Base-by-base conservation (phyloP, 2,329 filamentous ascomycete genomes). In the Akanthomyces dipterigenus region DNA sequence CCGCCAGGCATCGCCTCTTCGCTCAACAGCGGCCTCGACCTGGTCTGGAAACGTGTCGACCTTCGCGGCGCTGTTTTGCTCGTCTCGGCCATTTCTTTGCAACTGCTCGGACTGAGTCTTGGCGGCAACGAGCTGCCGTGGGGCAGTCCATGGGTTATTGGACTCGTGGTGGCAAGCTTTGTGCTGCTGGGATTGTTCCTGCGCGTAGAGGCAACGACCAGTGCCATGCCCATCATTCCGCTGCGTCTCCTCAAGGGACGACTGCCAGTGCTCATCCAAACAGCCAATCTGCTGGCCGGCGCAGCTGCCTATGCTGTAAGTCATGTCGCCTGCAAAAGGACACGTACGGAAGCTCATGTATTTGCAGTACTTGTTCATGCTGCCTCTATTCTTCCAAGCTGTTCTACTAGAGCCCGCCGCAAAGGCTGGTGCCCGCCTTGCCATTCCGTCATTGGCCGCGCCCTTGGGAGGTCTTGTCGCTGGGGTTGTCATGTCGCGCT, bases 351-450 rank as follows among this genome's bases (percentile, higher is more conserved):
- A 16, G 59, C 42, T 62, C 40, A 64, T 40, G 0, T 14, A 48
- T 1, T 1, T 26, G 5, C 48, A 82, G 78, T 83, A 89, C 65
- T 76, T 89, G 18, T 90, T 90, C 74, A 87, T 88, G 67, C 79
- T 88, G 0, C 88, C 88, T 0, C 75, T 90, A 5, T 90, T 88
- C 73, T 90, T 89, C 69, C 86, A 89, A 66, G 84, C 84, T 0
- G 84, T 89, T 7, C 78, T 88, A 3, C 73, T 84, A 2, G 86
- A 89, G 63, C 83, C 83, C 0, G 82, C 88, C 0, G 85, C 86
- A 0, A 78, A 79, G 16, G 87, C 88, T 0, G 87, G 88, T 1
- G 79, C 85, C 6, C 81, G 87, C 1, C 80, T 90, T 7, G 81
- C 85, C 0, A 81, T 86, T 1, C 84, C 87, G 1, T 87, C 85